Percentiles rank a stretch among this genome's conserved stretches.
Conservation (phyloP, 257 asterid species). For the Ajuga chamaepitys region DNA sequence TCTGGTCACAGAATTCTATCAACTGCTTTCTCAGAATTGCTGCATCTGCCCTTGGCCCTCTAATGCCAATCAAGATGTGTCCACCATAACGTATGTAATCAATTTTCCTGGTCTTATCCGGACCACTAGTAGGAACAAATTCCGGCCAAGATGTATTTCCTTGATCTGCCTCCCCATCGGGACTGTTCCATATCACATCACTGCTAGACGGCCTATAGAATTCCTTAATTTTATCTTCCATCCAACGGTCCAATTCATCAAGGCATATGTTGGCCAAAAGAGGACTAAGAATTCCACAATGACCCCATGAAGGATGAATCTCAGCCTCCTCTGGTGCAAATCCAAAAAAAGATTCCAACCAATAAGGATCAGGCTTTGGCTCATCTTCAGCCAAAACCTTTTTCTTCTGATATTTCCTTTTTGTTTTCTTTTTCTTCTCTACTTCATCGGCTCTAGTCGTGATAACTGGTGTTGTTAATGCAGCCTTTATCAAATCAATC, state of each 20-base stretch:
- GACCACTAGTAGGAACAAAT: conserved; percentile 95
- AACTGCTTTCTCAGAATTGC: conserved; percentile 79
- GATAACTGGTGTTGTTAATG: conserved; percentile 73
- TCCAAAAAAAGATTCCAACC: conserved; percentile 87
- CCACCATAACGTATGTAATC: conserved; percentile 93
- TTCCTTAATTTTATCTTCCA: conserved; percentile 83
- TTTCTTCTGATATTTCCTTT: conserved; percentile 90
- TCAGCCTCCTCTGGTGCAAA: conserved; percentile 97
- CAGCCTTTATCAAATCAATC: conserved; percentile 81
- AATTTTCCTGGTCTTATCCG: conserved; percentile 87
- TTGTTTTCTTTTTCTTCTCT: conserved; percentile 73
- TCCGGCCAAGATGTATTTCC: conserved; percentile 99
- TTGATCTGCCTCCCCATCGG: conserved; percentile 77
- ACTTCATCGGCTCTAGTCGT: conserved; percentile 52
- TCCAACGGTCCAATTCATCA: conserved; percentile 89
- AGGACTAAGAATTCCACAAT: conserved; percentile 95
- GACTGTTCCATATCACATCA: conserved; percentile 90
- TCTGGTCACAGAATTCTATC: conserved; percentile 83
- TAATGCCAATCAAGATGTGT: conserved; percentile 83
- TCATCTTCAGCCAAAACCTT: conserved; percentile 89
- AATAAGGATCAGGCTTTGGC: conserved; percentile 97
- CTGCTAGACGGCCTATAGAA: conserved; percentile 72
- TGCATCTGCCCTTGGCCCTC: conserved; percentile 98
- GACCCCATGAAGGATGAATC: conserved; percentile 89
- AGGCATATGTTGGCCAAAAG: conserved; percentile 81